Evolutionary conservation across 495 filamentous ascomycete genomes (phyloP).

Genomic region (Tuber calosporum): DNA sequence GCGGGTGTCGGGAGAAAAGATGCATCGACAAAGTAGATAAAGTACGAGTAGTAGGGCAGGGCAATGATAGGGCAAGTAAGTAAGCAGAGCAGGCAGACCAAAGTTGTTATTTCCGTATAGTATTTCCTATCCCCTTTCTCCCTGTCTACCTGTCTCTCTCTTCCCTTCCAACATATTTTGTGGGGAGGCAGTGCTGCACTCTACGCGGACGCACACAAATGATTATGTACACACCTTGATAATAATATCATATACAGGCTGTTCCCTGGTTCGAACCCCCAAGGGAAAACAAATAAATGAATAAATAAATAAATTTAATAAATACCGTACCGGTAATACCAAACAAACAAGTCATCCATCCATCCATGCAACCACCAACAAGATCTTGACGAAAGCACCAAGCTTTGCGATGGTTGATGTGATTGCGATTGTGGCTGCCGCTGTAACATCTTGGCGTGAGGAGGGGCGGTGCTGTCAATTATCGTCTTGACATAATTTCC

Average conservation of each 20-base stretch:
- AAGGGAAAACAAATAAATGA: neutral
- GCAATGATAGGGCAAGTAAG: neutral
- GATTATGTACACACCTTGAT: neutral
- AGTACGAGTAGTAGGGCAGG: neutral
- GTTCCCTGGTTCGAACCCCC: neutral
- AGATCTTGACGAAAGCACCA: neutral
- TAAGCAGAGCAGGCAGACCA: neutral
- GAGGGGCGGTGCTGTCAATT: neutral
- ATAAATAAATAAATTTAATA: neutral
- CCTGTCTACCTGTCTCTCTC: neutral
- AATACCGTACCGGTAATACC: neutral
- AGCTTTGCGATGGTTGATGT: neutral
- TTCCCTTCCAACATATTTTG: neutral
- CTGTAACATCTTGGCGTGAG: neutral
- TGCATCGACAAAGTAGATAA: neutral
- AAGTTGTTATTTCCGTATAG: too few relatives aligned
- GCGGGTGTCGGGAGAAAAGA: neutral
- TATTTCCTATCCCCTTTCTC: neutral
- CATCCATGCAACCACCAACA: neutral
- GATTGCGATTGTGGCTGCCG: neutral
- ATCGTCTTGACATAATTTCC: constrained; percentile 1
- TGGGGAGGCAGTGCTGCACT: neutral
- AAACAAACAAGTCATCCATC: neutral
- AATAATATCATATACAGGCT: neutral
- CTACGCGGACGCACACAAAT: neutral